Conservation (phyloP, 352 stramenopile genomes). For the Phytophthora quininea region DNA sequence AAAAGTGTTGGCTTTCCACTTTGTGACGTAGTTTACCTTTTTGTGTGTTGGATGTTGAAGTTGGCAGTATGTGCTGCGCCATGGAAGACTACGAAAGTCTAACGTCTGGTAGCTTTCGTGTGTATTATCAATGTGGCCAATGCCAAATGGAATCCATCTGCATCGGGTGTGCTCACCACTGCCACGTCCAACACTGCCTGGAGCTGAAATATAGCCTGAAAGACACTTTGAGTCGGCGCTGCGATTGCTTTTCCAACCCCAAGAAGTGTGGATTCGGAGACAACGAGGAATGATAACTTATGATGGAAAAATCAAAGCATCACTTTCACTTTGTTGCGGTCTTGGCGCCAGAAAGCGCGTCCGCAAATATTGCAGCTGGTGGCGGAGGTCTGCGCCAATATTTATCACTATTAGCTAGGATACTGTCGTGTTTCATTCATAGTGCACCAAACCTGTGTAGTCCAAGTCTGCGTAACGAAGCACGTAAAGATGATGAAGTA, state of each 20-base stretch:
- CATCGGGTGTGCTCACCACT: constrained; percentile 72
- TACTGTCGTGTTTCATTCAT: neutral
- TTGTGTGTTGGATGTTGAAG: constrained; percentile 21
- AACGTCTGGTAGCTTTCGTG: constrained; percentile 77
- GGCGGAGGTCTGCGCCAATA: constrained; percentile 47
- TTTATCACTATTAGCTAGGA: neutral
- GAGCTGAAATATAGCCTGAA: constrained; percentile 64
- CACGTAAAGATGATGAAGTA: constrained; percentile 80
- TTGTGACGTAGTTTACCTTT: no score
- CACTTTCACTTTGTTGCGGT: constrained; percentile 17
- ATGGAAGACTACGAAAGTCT: constrained; percentile 58
- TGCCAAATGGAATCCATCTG: constrained; percentile 62
- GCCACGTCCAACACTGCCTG: constrained; percentile 65
- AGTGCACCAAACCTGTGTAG: constrained; percentile 42
- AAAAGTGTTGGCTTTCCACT: neutral
- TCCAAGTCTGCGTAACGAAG: constrained; percentile 68
- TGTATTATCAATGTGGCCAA: constrained; percentile 64
- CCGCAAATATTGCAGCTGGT: constrained; percentile 72
- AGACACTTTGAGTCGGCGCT: constrained; percentile 58
- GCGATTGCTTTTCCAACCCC: constrained; percentile 48
- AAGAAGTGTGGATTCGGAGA: constrained; percentile 38
- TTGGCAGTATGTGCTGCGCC: constrained; percentile 53
- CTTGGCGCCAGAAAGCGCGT: constrained; percentile 50
- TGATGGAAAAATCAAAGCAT: neutral
- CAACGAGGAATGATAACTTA: constrained; percentile 17